Percentiles rank a stretch among this genome's conserved stretches.
Evolutionary conservation across 2,329 filamentous ascomycete species (phyloP).

Genomic region (Colletotrichum sp.): DNA sequence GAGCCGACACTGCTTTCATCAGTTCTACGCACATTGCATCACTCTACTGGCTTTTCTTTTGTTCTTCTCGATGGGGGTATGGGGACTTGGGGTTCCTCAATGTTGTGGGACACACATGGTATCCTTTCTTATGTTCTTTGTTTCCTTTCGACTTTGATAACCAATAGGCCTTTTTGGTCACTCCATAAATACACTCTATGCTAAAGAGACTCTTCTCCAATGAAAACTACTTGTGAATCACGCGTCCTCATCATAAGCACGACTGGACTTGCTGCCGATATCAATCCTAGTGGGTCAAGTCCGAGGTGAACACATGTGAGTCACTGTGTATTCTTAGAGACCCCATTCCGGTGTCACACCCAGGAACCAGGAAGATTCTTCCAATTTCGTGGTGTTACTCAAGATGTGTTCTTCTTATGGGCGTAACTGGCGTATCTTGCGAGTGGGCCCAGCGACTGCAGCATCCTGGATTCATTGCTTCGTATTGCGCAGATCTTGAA

Average conservation of each 20-base stretch:
- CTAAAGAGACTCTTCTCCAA: not conserved
- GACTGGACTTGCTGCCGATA: not conserved
- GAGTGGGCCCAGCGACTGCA: not conserved
- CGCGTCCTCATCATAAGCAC: not conserved
- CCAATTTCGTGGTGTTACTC: not conserved
- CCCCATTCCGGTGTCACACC: not conserved
- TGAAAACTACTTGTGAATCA: not conserved
- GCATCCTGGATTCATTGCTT: not conserved
- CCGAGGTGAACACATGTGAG: not conserved
- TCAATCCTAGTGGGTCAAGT: not conserved
- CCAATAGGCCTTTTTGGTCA: not conserved
- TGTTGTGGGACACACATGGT: not conserved
- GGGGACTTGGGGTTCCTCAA: not conserved
- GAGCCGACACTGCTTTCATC: not conserved
- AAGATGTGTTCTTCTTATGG: not conserved
- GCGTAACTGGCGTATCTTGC: not conserved
- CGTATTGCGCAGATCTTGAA: not conserved
- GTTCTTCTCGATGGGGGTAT: not conserved
- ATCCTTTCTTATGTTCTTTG: not conserved
- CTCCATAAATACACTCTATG: not conserved
- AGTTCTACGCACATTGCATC: not conserved
- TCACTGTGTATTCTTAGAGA: not conserved
- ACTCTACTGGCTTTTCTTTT: not conserved
- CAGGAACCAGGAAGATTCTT: not conserved
- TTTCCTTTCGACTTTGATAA: not conserved